Base-by-base conservation (phyloP, 202 grass and related monocot genomes). In the Setaria viridis region DNA sequence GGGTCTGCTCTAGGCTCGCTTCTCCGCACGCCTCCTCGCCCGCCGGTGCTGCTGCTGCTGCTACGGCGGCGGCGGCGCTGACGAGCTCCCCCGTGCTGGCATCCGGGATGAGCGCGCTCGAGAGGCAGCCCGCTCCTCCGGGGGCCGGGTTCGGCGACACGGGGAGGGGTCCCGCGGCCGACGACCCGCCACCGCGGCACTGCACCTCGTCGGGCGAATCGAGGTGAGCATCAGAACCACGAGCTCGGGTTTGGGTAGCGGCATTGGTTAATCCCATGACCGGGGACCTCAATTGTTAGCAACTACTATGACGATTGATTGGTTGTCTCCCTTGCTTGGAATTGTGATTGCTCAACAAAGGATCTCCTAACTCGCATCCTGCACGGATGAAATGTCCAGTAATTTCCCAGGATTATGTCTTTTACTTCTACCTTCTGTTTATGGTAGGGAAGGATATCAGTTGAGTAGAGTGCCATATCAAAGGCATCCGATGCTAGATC, bases 371-470 rank as follows among this genome's bases (percentile, higher is more conserved):
- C 34, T 74, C 39, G 12, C 33, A 17, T 77, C 62, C 1, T 76
- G 69, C 43, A 46, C 8, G 45, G 3, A 45, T 67, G 7, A 54
- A 49, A 33, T 35, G 65, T 21, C 54, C 10, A 11, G 41, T 47
- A 49, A 30, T 48, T 76, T 4, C 69, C 10, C 46, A 29, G 81
- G n/a, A 5, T 35, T 11, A 5, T 41, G 39, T 41, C 39, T 0
- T 70, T 17, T 25, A 83, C 6, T 58, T 76, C 0, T 54, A 21
- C 85, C 12, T 55, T 16, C n/a, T 74, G 14, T 82, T 74, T 71
- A 43, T 80, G 78, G 50, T 50, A 98, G 91, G 84, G 91, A 89
- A 87, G 78, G 87, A 16, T 81, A 74, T 82, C 57, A 21, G 10
- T 68, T 20, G 59, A 91, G 46, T 68, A 86, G 74, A 64, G 34